Percentiles rank a stretch among this genome's conserved stretches.
Conservation (phyloP, 257 asterid genomes). For the Capsicum chinense region DNA sequence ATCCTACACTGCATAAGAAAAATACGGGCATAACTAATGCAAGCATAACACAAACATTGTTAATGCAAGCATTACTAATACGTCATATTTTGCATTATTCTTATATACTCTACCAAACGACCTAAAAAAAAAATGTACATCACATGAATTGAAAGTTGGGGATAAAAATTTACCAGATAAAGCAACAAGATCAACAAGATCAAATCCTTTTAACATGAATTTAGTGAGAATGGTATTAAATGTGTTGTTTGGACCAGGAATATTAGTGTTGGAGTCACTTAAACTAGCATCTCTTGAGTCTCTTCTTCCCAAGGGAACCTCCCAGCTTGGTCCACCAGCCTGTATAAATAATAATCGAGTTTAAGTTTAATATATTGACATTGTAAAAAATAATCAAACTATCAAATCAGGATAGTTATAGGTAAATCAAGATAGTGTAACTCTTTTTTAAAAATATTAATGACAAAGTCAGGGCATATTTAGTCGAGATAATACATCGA, state of each 20-base stretch:
- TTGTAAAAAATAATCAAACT: not conserved
- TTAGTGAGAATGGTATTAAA: conserved; percentile 50
- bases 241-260: conserved; percentile 63
- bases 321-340: conserved; percentile 62
- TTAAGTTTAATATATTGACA: not conserved
- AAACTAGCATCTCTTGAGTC: conserved; percentile 54
- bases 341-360: not conserved
- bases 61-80: no score
- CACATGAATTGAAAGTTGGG: not conserved
- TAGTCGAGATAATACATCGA: no score
- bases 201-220: conserved; percentile 44
- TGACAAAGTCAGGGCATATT: no score
- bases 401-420: not conserved
- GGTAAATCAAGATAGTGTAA: not conserved
- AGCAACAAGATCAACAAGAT: conserved; percentile 68
- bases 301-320: conserved; percentile 58
- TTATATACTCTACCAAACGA: no score
- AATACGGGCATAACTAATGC: no score
- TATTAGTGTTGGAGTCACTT: conserved; percentile 52
- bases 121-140: no score
- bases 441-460: no score
- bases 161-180: conserved; percentile 60
- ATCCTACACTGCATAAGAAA: no score
- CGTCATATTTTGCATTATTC: no score
- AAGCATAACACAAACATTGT: no score